Conservation (phyloP, 2,329 filamentous ascomycete genomes). For the Ascochyta fabae region DNA sequence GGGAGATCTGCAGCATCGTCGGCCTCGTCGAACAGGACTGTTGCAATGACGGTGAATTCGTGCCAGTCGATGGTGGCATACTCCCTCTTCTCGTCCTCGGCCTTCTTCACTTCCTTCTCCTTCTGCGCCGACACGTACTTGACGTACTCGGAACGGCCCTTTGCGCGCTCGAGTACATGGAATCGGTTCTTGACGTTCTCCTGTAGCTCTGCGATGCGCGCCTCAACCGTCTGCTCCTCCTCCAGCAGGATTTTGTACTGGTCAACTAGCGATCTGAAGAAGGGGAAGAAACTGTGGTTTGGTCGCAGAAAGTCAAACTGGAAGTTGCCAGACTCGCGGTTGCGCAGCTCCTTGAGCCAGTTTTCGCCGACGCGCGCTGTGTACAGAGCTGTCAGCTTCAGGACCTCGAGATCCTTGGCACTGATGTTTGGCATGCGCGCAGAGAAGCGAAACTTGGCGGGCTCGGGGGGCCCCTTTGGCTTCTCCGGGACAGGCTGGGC, state of each 20-base stretch:
- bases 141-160: slow-evolving; percentile 84
- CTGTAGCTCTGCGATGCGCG: slow-evolving; percentile 74
- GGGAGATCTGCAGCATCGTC: slow-evolving; percentile 88
- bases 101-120: slow-evolving; percentile 85
- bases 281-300: slow-evolving; percentile 95
- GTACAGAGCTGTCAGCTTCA: slow-evolving; percentile 82
- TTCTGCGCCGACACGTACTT: slow-evolving; percentile 86
- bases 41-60: slow-evolving; percentile 95
- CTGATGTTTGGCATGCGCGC: slow-evolving; percentile 97
- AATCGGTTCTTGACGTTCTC: slow-evolving; percentile 80
- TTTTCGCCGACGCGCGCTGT: slow-evolving; percentile 90
- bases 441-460: slow-evolving; percentile 88
- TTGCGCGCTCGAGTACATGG: slow-evolving; percentile 78
- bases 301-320: slow-evolving; percentile 97
- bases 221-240: slow-evolving; percentile 73
- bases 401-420: slow-evolving; percentile 82
- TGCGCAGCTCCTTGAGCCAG: slow-evolving; percentile 88
- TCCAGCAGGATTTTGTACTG: slow-evolving; percentile 87
- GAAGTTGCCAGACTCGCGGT: slow-evolving; percentile 86
- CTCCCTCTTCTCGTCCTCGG: slow-evolving; percentile 76
- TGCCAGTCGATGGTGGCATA: slow-evolving; percentile 96
- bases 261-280: slow-evolving; percentile 89
- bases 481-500: slow-evolving; percentile 59
- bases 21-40: slow-evolving; percentile 86
- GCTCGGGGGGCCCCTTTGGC: slow-evolving; percentile 82